Conservation (phyloP, 129 eudicot genomes). For the Flaveria sonorensis region DNA sequence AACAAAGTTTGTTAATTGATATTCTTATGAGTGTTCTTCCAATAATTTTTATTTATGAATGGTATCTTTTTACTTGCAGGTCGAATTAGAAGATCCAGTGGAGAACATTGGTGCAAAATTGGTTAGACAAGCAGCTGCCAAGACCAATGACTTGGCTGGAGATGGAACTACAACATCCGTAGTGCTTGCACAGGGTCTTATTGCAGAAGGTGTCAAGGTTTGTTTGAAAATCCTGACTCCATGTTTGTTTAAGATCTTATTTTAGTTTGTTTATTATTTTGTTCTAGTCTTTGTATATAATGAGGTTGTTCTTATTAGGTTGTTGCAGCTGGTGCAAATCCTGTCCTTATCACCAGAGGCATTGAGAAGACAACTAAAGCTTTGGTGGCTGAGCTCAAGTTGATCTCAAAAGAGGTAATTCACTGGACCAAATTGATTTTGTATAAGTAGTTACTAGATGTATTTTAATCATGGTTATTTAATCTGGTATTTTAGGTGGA, state of each 20-base stretch:
- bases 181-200: constrained; percentile 94
- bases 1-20: not conserved
- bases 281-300: not conserved
- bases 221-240: constrained; percentile 8
- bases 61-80: constrained; percentile 20
- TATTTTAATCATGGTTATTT: not conserved
- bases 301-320: constrained; percentile 49
- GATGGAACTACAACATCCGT: constrained; percentile 98
- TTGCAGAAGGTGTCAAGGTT: constrained; percentile 97
- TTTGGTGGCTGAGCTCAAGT: constrained; percentile 73
- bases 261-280: not conserved
- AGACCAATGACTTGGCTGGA: constrained; percentile 95
- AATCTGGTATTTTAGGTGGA: constrained; percentile 55
- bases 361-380: constrained; percentile 88
- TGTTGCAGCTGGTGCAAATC: constrained; percentile 93
- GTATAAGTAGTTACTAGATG: not conserved
- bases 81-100: constrained; percentile 41
- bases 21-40: not conserved
- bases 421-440: not conserved
- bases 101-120: constrained; percentile 93
- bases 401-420: constrained; percentile 79
- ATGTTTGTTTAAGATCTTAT: not conserved
- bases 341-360: constrained; percentile 84
- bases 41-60: not conserved
- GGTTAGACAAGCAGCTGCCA: constrained; percentile 95